phyloP scores from a whole-genome alignment of 1,284 basidiomycete genomes.

The Cutaneotrichosporon spelunceum region DNA sequence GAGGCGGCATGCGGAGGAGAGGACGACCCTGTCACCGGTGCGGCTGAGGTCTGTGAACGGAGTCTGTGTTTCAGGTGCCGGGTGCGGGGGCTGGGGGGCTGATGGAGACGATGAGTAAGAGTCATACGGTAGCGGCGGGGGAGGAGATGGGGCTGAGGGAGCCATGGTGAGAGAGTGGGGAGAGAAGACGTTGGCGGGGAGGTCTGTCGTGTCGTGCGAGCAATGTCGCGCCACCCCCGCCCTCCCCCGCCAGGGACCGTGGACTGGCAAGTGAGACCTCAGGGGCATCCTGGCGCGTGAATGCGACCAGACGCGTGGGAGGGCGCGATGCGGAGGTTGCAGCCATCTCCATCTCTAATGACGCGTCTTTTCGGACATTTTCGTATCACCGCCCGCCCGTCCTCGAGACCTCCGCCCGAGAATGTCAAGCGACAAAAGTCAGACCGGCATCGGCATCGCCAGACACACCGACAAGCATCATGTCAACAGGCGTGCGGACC shows the following conservation, averaged over 20 bases:
- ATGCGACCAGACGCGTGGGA: not conserved
- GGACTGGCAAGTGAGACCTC: not conserved
- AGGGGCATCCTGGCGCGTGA: conserved; percentile 2
- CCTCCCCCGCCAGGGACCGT: no score
- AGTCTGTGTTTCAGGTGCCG: not conserved
- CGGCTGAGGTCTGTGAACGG: conserved; percentile 24
- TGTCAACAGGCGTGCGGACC: not conserved
- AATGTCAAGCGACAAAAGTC: conserved; percentile 5
- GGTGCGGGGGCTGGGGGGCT: no score
- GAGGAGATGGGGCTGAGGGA: not conserved
- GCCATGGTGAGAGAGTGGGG: not conserved
- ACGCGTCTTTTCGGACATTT: not conserved
- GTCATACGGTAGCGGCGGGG: no score
- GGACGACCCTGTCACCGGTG: conserved; percentile 24
- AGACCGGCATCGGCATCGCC: not conserved
- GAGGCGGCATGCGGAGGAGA: conserved; percentile 29
- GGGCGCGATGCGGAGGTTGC: not conserved
- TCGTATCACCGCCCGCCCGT: conserved; percentile 6
- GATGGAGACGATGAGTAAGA: no score
- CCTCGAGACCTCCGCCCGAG: not conserved
- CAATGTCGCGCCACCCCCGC: not conserved
- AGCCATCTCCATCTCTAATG: not conserved
- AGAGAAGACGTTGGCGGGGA: no score
- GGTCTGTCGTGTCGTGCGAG: not conserved
- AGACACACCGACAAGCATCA: not conserved